Base-by-base conservation (phyloP, 768 basidiomycete genomes). In the Leccinum disarticulatum region DNA sequence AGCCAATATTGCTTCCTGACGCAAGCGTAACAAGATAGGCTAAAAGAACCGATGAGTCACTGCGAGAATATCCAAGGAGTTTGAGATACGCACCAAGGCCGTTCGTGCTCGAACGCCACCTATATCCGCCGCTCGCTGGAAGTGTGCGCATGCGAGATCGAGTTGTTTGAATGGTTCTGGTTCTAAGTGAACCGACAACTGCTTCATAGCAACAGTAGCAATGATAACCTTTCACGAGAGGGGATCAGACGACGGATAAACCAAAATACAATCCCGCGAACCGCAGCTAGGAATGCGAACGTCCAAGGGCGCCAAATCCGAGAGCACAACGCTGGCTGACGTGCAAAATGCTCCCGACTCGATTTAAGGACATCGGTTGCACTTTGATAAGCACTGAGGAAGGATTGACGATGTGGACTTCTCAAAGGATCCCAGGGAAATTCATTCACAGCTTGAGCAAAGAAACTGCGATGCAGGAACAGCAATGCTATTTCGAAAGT, bases 221-320 rank as follows among this genome's bases (percentile, higher is more conserved):
- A 86, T 73, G 31, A 83, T 75, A 15, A 85, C 73, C 84, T 85
- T 46, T 48, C 27, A 33, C 43, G 25, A 52, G 57, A 13, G 17
- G 7, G 13, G 49, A 28, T 63, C 38, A 38, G 38, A n/a, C 33
- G 50, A 19, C 11, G 8, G 22, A 43, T 13, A 35, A 15, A 19
- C 15, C 28, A 30, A 7, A 56, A 56, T 9, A 41, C 10, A 17
- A 51, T 22, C 61, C 48, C 14, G 64, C 79, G 69, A 67, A 85
- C 83, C 41, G 82, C 77, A 15, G 86, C 80, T 14, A 80, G 77
- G 66, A 86, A 86, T 2, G 80, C 76, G 52, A 79, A 72, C 3
- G 83, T 77, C 86, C 86, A 87, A 57, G 84, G 79, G 55, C 77
- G 76, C 83, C 83, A 87, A 28, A 87, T 71, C 17, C 85, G 78